Evolutionary conservation across 73 alveolate genomes (phyloP).

Genomic region (Paramecium primaurelia): DNA sequence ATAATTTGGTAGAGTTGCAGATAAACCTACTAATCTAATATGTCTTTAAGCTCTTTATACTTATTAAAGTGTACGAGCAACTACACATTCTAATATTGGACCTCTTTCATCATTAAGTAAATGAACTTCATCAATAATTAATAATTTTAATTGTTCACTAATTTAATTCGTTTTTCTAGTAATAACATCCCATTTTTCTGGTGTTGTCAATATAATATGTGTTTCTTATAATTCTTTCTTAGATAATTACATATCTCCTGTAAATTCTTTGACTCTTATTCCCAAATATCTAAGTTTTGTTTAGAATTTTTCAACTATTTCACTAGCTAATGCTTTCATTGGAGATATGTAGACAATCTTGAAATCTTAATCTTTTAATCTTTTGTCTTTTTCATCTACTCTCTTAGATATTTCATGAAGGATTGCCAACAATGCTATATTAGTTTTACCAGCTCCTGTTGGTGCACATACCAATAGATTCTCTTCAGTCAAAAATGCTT

Average conservation of each 20-base stretch:
- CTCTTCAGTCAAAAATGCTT: slow-evolving; percentile 87
- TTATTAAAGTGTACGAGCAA: slow-evolving; percentile 95
- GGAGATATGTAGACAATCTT: slow-evolving; percentile 97
- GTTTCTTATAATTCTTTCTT: slow-evolving; percentile 93
- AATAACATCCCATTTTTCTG: slow-evolving; percentile 98
- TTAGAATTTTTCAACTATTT: slow-evolving; percentile 88
- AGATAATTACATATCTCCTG: slow-evolving; percentile 98
- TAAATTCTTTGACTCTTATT: slow-evolving; percentile 94
- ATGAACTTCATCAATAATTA: slow-evolving; percentile 99
- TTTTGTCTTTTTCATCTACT: slow-evolving; percentile 67
- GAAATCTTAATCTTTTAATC: slow-evolving; percentile 76
- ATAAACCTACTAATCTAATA: slow-evolving; percentile 94
- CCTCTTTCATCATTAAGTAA: slow-evolving; percentile 99
- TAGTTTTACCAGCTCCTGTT: slow-evolving; percentile 99
- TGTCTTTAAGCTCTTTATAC: slow-evolving; percentile 82
- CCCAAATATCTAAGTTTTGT: slow-evolving; percentile 88
- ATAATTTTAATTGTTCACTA: slow-evolving; percentile 73
- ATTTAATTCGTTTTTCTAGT: slow-evolving; percentile 54
- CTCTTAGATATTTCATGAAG: slow-evolving; percentile 83
- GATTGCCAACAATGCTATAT: slow-evolving; percentile 92
- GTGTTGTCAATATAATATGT: slow-evolving; percentile 98
- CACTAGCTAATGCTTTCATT: slow-evolving; percentile 97
- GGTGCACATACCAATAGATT: slow-evolving; percentile 97
- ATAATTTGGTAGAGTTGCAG: slow-evolving; percentile 99
- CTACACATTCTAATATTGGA: slow-evolving; percentile 99